Evolutionary conservation across 2,329 filamentous ascomycete genomes (phyloP), one percentile per base, ranked within the genome.

Genomic region (Torrubiellomyces zombiae): DNA sequence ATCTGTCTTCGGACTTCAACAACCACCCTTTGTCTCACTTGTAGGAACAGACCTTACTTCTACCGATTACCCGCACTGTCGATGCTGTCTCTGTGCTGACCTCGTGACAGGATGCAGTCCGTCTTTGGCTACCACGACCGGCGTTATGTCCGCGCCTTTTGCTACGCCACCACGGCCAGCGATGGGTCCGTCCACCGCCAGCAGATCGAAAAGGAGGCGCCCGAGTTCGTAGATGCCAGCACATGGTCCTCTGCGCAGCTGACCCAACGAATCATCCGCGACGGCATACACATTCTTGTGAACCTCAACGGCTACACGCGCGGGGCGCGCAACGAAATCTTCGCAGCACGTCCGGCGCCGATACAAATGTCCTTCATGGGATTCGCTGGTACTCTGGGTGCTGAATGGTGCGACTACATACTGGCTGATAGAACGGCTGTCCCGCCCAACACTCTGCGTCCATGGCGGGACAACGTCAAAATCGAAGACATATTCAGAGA

Each of bases 351-450:
- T 14, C 82, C 89, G 10, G 83, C 85, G 3, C 89, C 89, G 0
- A 82, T 98, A 21, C 89, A 98, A 37, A 98, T 98, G 89, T 93
- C 89, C 0, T 98, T 98, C 43, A 98, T 98, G 89, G 89, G 89
- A 1, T 98, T 98, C 45, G 89, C 89, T 0, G 89, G 89, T 7
- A 94, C 86, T 0, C 58, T 98, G 1, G 89, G 89, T 5, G 89
- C 89, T 3, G 89, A 98, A 45, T 98, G 89, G 89, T 98, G 89
- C 39, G 89, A 98, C 47, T 98, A 98, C 43, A 73, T 98, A 10
- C 66, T 95, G 14, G 85, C 89, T 4, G 89, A 98, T 42, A 63
- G 77, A 25, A 86, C 77, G 2, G 83, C 89, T 1, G 75, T 98
- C 26, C 89, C 89, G 1, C 65, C 63, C 0, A 68, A 73, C 14